phyloP scores from a whole-genome alignment of 805 yeast genomes.

The Wickerhamiella azymoides region DNA sequence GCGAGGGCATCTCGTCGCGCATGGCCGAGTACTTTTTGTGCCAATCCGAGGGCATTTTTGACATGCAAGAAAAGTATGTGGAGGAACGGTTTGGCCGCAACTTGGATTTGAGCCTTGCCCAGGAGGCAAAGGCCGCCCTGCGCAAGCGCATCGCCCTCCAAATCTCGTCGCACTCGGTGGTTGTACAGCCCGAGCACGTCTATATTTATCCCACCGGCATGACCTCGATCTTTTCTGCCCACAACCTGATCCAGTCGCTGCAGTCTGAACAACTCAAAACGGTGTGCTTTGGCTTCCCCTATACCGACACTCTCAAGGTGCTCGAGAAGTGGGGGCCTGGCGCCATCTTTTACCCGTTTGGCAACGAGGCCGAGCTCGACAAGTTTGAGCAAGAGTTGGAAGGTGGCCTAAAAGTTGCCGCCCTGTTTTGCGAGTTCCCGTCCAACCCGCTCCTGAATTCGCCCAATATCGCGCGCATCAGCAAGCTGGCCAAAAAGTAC shows the following conservation, averaged over 20 bases:
- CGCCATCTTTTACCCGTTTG: conserved; percentile 69
- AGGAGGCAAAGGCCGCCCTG: conserved; percentile 62
- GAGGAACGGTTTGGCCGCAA: conserved; percentile 89
- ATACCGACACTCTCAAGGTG: conserved; percentile 80
- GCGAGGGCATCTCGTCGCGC: conserved; percentile 91
- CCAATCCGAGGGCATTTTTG: conserved; percentile 10
- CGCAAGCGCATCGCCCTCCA: conserved; percentile 43
- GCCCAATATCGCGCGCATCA: conserved; percentile 57
- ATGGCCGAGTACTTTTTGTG: conserved; percentile 71
- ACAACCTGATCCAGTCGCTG: conserved; percentile 28
- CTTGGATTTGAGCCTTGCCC: conserved; percentile 60
- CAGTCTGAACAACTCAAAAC: conserved; percentile 34
- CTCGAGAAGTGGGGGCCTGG: conserved; percentile 87
- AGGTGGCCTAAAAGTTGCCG: conserved; percentile 47
- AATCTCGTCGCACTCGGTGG: conserved; percentile 23
- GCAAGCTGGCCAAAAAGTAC: conserved; percentile 51
- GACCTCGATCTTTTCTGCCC: conserved; percentile 81
- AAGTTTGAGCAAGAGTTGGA: conserved; percentile 50
- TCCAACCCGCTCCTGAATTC: conserved; percentile 85
- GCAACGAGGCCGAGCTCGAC: conserved; percentile 49
- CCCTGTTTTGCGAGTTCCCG: conserved; percentile 85
- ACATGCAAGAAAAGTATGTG: conserved; percentile 32
- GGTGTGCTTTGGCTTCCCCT: conserved; percentile 93
- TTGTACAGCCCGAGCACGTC: conserved; percentile 39
- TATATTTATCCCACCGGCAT: conserved; percentile 82